Percentiles rank a stretch among this genome's conserved stretches.
Evolutionary conservation across 1,284 basidiomycete species (phyloP).

Genomic region (Inonotus hispidus): DNA sequence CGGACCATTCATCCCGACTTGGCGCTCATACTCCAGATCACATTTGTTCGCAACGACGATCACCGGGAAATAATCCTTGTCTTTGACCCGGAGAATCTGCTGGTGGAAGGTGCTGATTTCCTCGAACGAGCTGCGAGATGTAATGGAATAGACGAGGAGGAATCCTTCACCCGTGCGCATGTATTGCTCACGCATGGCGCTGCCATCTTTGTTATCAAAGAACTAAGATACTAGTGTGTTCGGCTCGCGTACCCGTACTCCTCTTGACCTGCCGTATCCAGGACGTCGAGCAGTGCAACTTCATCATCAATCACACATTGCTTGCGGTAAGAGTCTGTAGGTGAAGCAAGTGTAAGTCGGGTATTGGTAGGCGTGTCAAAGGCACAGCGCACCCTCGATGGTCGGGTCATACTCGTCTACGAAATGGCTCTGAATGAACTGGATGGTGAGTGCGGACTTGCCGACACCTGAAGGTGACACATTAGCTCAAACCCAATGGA

Average conservation of each 20-base stretch:
- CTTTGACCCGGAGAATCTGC: conserved; percentile 95
- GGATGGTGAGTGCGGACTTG: conserved; percentile 95
- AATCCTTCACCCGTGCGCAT: conserved; percentile 98
- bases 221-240: conserved; percentile 4
- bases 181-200: conserved; percentile 97
- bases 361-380: background rate
- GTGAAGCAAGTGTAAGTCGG: conserved; percentile 7
- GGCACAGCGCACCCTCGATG: conserved; percentile 74
- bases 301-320: conserved; percentile 98
- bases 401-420: conserved; percentile 99
- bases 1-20: conserved; percentile 93
- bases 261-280: conserved; percentile 98
- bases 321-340: conserved; percentile 88
- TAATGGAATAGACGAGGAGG: conserved; percentile 98
- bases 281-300: conserved; percentile 93
- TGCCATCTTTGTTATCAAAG: conserved; percentile 29
- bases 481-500: conserved; percentile 1
- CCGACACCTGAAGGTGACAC: conserved; percentile 78
- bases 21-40: conserved; percentile 96
- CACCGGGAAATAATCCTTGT: conserved; percentile 96
- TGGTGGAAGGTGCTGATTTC: conserved; percentile 98
- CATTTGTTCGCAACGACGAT: conserved; percentile 99
- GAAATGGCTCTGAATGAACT: conserved; percentile 97
- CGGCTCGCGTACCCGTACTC: conserved; percentile 82
- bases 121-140: conserved; percentile 96